phyloP scores from a whole-genome alignment of 164 flowering plant species.

The Vitis cinerea region DNA sequence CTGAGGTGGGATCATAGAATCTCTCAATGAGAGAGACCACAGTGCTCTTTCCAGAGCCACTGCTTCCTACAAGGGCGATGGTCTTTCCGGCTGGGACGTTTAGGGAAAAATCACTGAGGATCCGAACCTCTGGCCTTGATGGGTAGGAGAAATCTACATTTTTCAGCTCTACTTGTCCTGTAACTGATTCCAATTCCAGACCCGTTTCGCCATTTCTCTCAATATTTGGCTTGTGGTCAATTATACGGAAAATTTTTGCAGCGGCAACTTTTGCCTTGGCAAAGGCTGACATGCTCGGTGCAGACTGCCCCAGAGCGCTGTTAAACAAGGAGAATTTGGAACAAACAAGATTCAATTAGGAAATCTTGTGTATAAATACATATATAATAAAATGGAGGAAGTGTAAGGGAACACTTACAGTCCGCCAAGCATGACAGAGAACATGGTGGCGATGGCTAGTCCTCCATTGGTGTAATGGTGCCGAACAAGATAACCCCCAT shows the following conservation, averaged over 20 bases:
- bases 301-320: slow-evolving; percentile 89
- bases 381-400: neutral
- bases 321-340: slow-evolving; percentile 8
- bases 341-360: neutral
- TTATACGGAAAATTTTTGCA: slow-evolving; percentile 69
- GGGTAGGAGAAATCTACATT: slow-evolving; percentile 77
- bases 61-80: slow-evolving; percentile 87
- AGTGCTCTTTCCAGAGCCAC: slow-evolving; percentile 95
- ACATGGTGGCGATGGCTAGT: slow-evolving; percentile 95
- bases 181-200: slow-evolving; percentile 62
- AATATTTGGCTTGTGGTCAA: slow-evolving; percentile 78
- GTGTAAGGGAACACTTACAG: slow-evolving; percentile 51
- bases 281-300: slow-evolving; percentile 87
- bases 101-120: slow-evolving; percentile 59
- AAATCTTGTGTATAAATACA: too few species aligned
- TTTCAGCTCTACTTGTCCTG: slow-evolving; percentile 76
- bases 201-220: slow-evolving; percentile 66
- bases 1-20: slow-evolving; percentile 82
- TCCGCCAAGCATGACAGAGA: slow-evolving; percentile 95
- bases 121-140: slow-evolving; percentile 63
- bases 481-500: slow-evolving; percentile 92
- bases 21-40: slow-evolving; percentile 88
- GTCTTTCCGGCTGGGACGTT: slow-evolving; percentile 81
- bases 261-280: slow-evolving; percentile 94
- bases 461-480: slow-evolving; percentile 92